phyloP scores from a whole-genome alignment of 202 grass and related monocot genomes.

The Dendrocalamus latiflorus region DNA sequence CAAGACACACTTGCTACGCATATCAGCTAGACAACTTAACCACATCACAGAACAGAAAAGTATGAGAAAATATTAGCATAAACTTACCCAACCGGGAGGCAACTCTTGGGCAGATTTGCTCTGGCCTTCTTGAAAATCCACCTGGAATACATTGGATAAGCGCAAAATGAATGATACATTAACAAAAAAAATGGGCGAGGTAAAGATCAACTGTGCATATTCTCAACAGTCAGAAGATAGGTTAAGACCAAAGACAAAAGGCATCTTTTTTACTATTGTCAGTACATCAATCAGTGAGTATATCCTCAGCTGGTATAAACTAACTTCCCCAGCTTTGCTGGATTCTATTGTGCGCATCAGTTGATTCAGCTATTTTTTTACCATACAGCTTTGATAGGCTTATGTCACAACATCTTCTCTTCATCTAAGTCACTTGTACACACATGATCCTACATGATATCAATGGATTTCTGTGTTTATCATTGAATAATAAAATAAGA shows the following conservation, averaged over 20 bases:
- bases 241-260: background rate
- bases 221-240: background rate
- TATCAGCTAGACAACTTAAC: too few species aligned
- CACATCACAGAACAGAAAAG: too few species aligned
- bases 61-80: too few species aligned
- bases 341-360: background rate
- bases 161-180: too few species aligned
- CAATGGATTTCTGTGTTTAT: background rate
- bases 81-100: too few species aligned
- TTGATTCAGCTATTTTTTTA: background rate
- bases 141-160: too few species aligned
- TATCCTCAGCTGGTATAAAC: background rate
- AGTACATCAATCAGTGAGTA: background rate
- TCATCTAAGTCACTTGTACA: background rate
- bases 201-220: background rate
- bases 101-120: too few species aligned
- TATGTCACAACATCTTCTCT: slow-evolving; percentile 10
- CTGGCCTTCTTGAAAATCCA: too few species aligned
- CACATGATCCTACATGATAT: slow-evolving; percentile 1
- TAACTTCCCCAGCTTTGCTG: background rate
- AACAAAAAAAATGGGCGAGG: too few species aligned
- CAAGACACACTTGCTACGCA: too few species aligned
- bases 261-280: background rate
- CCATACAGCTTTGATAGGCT: background rate
- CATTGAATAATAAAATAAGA: background rate